Base-by-base conservation (phyloP, 2,329 filamentous ascomycete species). In the Cladosporium sp. region DNA sequence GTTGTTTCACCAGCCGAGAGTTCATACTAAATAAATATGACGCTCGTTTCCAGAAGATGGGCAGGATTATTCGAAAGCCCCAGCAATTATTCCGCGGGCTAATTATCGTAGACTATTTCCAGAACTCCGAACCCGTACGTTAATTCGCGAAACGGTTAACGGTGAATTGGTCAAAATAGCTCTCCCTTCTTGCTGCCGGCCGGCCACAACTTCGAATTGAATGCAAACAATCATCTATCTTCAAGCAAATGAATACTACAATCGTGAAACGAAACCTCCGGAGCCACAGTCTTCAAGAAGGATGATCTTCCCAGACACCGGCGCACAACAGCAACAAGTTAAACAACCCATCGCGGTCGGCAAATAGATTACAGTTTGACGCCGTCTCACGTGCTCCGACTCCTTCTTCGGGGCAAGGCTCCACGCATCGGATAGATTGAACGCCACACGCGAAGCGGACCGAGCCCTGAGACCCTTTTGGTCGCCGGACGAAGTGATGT, bases 391-490 rank as follows among this genome's bases (percentile, higher is more conserved):
- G 52, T 55, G 52, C 52, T 14, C 41, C n/a, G 41, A 47, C 41
- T 47, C 52, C 52, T 54, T 55, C 28, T 55, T 32, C 5, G 18
- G 52, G n/a, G 12, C 21, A 36, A 36, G 34, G 34, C 12, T 36
- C 34, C 3, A 14, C 12, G 34, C 34, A 36, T 36, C 34, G 34
- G 34, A 36, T n/a, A n/a, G 15, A 55, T 55, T 4, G 11, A 36
- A 14, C 34, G 34, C 34, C 34, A 36, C 34, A 36, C 11, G 34
- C 8, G 8, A 24, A 8, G 26, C 52, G 52, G 52, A 32, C 28
- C 52, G 52, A 34, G 52, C 52, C 52, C 14, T n/a, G 52, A 55
- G 52, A 55, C 52, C 30, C 52, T 55, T 34, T 55, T n/a, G n/a
- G 41, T 18, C 8, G 41, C 12, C 41, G n/a, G 12, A 11, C 18